Percentiles rank a stretch among this genome's conserved stretches.
Evolutionary conservation across 176 grass and related monocot genomes (phyloP).

Genomic region (Triticum dicoccoides): DNA sequence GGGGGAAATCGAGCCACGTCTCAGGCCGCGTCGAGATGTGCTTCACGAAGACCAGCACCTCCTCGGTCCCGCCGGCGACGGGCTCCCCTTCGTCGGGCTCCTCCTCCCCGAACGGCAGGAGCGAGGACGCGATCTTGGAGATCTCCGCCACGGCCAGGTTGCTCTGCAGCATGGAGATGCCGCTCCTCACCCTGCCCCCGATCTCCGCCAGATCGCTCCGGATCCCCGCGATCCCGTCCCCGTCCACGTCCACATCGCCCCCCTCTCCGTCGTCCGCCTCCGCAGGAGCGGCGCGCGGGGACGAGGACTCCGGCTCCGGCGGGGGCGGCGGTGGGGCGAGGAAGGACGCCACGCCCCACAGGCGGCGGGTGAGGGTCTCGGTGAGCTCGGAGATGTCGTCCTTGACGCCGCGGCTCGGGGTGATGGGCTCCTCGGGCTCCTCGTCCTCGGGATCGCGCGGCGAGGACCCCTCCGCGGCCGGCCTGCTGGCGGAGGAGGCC

Average conservation of each 20-base stretch:
- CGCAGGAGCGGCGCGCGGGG: neutral
- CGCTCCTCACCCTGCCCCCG: conserved; percentile 58
- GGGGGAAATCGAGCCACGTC: conserved; percentile 76
- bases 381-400: conserved; percentile 78
- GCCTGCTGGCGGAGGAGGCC: neutral
- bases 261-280: neutral
- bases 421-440: conserved; percentile 41
- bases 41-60: conserved; percentile 61
- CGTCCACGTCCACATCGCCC: conserved; percentile 6
- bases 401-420: conserved; percentile 54
- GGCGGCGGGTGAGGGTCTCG: conserved; percentile 58
- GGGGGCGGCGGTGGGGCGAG: conserved; percentile 34
- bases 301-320: neutral
- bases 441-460: conserved; percentile 8
- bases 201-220: conserved; percentile 78
- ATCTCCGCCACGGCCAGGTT: conserved; percentile 56
- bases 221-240: conserved; percentile 47
- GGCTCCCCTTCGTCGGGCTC: conserved; percentile 42
- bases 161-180: conserved; percentile 66
- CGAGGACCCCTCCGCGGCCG: neutral
- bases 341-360: conserved; percentile 77
- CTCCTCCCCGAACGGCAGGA: conserved; percentile 64
- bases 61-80: conserved; percentile 52
- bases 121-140: conserved; percentile 79
- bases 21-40: conserved; percentile 56